Evolutionary conservation across 305 asterid genomes (phyloP).

Genomic region (Solanum aculeatissimum): DNA sequence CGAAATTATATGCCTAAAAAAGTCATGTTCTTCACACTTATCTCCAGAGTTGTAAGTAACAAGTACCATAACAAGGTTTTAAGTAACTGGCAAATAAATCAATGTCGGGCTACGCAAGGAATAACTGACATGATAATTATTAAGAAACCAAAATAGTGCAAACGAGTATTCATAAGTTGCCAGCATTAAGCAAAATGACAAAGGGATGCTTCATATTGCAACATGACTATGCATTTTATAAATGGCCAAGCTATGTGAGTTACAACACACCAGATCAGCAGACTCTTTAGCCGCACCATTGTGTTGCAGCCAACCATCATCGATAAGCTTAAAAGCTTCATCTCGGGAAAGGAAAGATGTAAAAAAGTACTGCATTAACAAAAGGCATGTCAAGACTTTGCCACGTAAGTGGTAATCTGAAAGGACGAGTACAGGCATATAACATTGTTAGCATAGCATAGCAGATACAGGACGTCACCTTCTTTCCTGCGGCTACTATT

Average conservation of each 20-base stretch:
- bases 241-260: not conserved
- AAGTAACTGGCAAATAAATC: not conserved
- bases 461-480: constrained; percentile 35
- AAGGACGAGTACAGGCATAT: not conserved
- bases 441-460: not conserved
- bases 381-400: not conserved
- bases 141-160: not conserved
- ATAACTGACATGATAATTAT: not conserved
- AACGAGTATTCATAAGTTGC: not conserved
- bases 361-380: constrained; percentile 72
- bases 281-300: constrained; percentile 32
- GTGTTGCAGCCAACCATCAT: constrained; percentile 77
- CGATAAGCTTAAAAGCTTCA: constrained; percentile 89
- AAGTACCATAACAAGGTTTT: not conserved
- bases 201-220: not conserved
- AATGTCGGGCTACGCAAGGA: not conserved
- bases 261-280: constrained; percentile 50
- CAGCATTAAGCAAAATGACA: not conserved
- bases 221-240: not conserved
- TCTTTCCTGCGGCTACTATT: constrained; percentile 74
- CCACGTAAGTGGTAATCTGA: not conserved
- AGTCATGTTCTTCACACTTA: not conserved
- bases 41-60: not conserved
- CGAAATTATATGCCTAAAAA: not conserved
- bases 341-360: constrained; percentile 95